phyloP scores from a whole-genome alignment of 257 asterid species.

The Capsicum pubescens region DNA sequence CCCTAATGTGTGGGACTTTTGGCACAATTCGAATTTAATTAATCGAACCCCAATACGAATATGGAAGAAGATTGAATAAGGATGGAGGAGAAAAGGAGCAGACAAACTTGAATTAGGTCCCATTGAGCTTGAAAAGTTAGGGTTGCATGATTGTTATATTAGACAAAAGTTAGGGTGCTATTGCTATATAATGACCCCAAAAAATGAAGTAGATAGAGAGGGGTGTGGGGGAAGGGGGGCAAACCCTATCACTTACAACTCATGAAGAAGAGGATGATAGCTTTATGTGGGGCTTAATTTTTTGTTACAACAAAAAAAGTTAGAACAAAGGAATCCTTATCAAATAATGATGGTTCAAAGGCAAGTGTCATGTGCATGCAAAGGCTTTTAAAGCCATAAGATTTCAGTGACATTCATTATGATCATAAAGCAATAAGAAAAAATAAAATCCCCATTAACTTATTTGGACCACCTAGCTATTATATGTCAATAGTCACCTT shows the following conservation, averaged over 20 bases:
- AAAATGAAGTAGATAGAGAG: neutral
- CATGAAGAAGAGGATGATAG: constrained; percentile 41
- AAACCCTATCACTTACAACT: constrained; percentile 38
- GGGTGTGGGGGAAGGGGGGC: constrained; percentile 24
- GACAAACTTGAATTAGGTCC: neutral
- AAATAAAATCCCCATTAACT: neutral
- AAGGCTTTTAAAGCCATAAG: constrained; percentile 33
- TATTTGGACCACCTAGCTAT: constrained; percentile 36
- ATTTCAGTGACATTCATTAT: constrained; percentile 36
- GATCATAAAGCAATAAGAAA: neutral
- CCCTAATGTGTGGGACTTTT: neutral
- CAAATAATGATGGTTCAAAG: constrained; percentile 38
- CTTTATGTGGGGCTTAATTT: constrained; percentile 41
- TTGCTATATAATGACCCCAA: constrained; percentile 21
- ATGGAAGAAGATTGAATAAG: rapidly evolving
- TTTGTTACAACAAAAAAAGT: neutral
- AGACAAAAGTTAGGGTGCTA: neutral
- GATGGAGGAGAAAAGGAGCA: neutral
- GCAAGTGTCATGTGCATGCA: constrained; percentile 47
- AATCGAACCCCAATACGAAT: neutral
- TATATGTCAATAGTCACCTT: neutral
- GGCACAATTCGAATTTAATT: neutral
- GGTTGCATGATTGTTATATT: neutral
- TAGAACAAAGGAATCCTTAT: constrained; percentile 34
- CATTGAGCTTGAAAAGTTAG: constrained; percentile 22